A percentile compares a stretch with the other conserved stretches of the same genome.
Evolutionary conservation across 768 basidiomycete genomes (phyloP).

Genomic region (Suillus americanus): DNA sequence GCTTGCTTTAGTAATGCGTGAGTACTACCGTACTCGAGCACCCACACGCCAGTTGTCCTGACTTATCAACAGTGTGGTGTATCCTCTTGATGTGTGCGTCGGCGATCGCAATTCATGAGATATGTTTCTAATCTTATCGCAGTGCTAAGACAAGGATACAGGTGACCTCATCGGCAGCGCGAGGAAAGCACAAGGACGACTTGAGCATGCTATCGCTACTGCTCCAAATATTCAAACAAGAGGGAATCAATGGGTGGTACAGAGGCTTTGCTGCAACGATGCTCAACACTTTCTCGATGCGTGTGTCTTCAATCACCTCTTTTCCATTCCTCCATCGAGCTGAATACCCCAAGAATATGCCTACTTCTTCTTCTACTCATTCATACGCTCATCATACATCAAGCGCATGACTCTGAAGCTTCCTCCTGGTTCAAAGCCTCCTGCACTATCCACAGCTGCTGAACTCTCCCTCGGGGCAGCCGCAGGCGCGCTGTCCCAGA

Average conservation of each 20-base stretch:
- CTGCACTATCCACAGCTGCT: constrained; percentile 66
- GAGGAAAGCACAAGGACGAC: constrained; percentile 49
- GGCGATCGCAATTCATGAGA: background rate
- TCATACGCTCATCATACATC: constrained; percentile 82
- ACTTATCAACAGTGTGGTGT: constrained; percentile 65
- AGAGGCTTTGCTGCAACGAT: constrained; percentile 94
- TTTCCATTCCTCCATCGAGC: background rate
- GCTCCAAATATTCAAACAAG: constrained; percentile 68
- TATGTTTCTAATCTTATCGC: constrained; percentile 12
- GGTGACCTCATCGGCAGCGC: constrained; percentile 59
- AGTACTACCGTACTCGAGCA: constrained; percentile 33
- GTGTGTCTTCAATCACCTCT: constrained; percentile 47
- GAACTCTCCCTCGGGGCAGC: constrained; percentile 89
- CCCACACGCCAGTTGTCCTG: constrained; percentile 11
- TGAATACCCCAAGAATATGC: constrained; percentile 78
- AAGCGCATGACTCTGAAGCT: constrained; percentile 62
- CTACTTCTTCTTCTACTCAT: constrained; percentile 98
- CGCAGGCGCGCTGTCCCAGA: constrained; percentile 92
- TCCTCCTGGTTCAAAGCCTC: constrained; percentile 59
- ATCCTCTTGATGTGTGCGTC: constrained; percentile 91
- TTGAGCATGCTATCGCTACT: constrained; percentile 65
- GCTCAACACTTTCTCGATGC: constrained; percentile 98
- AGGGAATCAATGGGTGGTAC: constrained; percentile 84
- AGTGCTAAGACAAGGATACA: constrained; percentile 97
- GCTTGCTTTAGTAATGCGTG: constrained; percentile 93